Percentiles rank a stretch among this genome's conserved stretches.
phyloP scores from a whole-genome alignment of 345 rosid genomes.

The Rhodamnia rubescens region DNA sequence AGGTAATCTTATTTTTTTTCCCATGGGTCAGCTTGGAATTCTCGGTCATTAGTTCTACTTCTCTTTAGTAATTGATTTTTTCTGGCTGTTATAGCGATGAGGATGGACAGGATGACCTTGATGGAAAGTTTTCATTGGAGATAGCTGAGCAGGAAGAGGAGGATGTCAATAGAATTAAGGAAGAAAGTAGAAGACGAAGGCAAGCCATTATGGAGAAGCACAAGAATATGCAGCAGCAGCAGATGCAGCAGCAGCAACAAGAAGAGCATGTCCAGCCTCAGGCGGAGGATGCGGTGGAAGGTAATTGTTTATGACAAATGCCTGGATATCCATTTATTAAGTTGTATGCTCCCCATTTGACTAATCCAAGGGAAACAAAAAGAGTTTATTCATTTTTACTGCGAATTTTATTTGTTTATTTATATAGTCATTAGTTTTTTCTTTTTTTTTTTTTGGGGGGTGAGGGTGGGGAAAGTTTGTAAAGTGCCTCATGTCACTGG shows the following conservation, averaged over 20 bases:
- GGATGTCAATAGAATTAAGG: conserved; percentile 72
- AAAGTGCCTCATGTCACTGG: background rate
- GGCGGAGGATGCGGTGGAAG: conserved; percentile 22
- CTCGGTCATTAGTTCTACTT: background rate
- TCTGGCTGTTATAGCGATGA: conserved; percentile 32
- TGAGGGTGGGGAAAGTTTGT: background rate
- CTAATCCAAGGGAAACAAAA: background rate
- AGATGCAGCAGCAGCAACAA: background rate
- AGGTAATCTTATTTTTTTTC: conserved; percentile 21
- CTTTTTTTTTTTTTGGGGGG: background rate
- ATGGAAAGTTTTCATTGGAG: conserved; percentile 43
- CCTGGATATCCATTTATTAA: background rate
- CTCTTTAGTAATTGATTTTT: background rate
- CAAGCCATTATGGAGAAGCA: conserved; percentile 74
- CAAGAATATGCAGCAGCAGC: conserved; percentile 42
- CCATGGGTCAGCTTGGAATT: background rate
- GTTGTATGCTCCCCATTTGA: background rate
- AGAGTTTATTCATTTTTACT: background rate
- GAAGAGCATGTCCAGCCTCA: conserved; percentile 12
- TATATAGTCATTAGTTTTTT: background rate
- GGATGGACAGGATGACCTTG: conserved; percentile 54
- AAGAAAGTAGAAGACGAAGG: conserved; percentile 81
- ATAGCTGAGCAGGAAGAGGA: conserved; percentile 77
- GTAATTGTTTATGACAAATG: conserved; percentile 11
- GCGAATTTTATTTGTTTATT: background rate